A percentile compares a stretch with the other conserved stretches of the same genome.
Conservation (phyloP, 352 stramenopile genomes). For the Phytophthora macrochlamydospora region DNA sequence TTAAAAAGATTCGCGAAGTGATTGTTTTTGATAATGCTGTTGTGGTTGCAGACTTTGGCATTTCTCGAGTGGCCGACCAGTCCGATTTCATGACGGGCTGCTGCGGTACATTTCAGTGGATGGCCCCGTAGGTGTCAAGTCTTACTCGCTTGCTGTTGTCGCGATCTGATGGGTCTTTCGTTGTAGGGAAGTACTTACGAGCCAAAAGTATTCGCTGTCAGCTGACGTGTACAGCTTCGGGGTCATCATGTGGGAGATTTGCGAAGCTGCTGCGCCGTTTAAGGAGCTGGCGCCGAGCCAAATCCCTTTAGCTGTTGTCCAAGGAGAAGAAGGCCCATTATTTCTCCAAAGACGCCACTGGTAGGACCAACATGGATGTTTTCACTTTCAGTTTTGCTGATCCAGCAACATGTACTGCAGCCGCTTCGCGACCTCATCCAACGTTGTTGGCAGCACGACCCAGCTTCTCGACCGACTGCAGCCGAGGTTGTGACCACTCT, state of each 20-base stretch:
- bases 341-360: constrained; percentile 63
- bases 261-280: constrained; percentile 65
- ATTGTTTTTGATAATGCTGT: background rate
- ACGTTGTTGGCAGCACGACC: constrained; percentile 71
- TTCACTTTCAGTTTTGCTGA: background rate
- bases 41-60: constrained; percentile 65
- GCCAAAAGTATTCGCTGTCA: constrained; percentile 65
- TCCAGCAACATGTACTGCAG: constrained; percentile 25
- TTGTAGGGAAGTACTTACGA: constrained; percentile 71
- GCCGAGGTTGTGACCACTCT: constrained; percentile 47
- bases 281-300: constrained; percentile 53
- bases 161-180: background rate
- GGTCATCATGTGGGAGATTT: constrained; percentile 86
- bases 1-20: background rate
- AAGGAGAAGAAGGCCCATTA: constrained; percentile 58
- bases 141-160: background rate
- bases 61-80: constrained; percentile 62
- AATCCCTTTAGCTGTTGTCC: constrained; percentile 68
- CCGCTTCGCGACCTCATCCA: constrained; percentile 64
- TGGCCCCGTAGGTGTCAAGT: constrained; percentile 65
- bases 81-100: constrained; percentile 73
- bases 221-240: constrained; percentile 86
- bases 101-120: constrained; percentile 85
- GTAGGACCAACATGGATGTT: constrained; percentile 26
- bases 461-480: constrained; percentile 49